These are phyloP conservation scores for Colletotrichum godetiae DNA, from an alignment of 2,329 filamentous ascomycete genomes.

Conservation along the genomic window DNA sequence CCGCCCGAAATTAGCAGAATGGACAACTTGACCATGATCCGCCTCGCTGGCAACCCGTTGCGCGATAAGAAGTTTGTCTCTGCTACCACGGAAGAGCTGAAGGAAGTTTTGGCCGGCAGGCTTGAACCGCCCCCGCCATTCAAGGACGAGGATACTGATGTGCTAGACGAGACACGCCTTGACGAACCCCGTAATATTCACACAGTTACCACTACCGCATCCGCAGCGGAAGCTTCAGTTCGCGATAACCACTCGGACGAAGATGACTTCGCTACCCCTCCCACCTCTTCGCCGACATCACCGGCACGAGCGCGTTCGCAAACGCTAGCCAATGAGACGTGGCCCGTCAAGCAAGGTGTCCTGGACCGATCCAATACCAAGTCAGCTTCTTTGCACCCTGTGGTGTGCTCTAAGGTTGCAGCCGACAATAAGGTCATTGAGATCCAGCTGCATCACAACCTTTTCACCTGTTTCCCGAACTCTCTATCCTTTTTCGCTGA, in stretches of 20 bases:
- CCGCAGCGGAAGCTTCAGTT: constrained; percentile 44
- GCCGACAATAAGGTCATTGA: constrained; percentile 62
- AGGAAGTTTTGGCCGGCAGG: constrained; percentile 75
- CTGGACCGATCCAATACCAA: constrained; percentile 78
- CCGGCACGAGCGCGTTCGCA: constrained; percentile 61
- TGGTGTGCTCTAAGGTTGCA: constrained; percentile 66
- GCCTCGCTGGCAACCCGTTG: constrained; percentile 89
- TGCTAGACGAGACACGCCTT: constrained; percentile 41
- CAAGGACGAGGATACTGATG: constrained; percentile 41
- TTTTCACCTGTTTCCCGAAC: constrained; percentile 75
- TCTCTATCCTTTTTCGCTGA: constrained; percentile 78
- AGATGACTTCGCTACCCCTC: constrained; percentile 68
- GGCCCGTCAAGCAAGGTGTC: constrained; percentile 67
- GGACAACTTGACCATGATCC: constrained; percentile 79
- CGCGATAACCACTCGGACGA: constrained; percentile 62
- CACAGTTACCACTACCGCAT: background rate
- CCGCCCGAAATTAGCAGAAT: constrained; percentile 84
- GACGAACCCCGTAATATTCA: constrained; percentile 27
- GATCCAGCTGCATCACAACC: constrained; percentile 82
- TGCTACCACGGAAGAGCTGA: constrained; percentile 84
- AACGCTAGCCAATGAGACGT: constrained; percentile 59
- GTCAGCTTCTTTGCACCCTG: constrained; percentile 68
- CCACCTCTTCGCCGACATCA: constrained; percentile 63
- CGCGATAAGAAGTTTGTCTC: constrained; percentile 87
- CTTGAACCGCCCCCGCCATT: constrained; percentile 67